These are phyloP conservation scores for Tolypocladium endophyticum DNA, from an alignment of 2,329 filamentous ascomycete species.

Conservation along the genomic window DNA sequence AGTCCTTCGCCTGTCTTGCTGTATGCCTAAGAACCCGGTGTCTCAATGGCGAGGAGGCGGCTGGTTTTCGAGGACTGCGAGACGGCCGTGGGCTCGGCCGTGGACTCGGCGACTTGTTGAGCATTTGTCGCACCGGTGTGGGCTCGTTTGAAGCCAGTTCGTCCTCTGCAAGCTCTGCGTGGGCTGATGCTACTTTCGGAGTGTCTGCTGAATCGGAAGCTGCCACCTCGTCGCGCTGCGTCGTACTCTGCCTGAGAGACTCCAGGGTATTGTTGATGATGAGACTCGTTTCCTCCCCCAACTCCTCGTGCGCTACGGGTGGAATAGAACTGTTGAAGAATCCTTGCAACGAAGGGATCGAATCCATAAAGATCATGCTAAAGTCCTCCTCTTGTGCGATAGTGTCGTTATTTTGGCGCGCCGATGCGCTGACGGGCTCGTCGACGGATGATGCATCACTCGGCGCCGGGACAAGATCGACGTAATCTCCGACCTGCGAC, in stretches of 20 bases:
- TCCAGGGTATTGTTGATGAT: constrained; percentile 47
- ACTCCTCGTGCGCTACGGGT: constrained; percentile 27
- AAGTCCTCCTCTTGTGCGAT: constrained; percentile 43
- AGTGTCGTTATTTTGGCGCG: constrained; percentile 24
- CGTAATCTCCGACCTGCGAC: constrained; percentile 15
- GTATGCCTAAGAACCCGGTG: constrained; percentile 21
- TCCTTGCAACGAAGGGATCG: constrained; percentile 38
- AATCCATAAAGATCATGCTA: constrained; percentile 49
- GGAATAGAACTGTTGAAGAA: constrained; percentile 24
- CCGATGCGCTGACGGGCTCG: constrained; percentile 14
- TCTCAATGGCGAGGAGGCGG: constrained; percentile 18
- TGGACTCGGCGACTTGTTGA: constrained; percentile 11
- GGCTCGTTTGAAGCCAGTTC: constrained; percentile 6
- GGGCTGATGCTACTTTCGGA: background rate
- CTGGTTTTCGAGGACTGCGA: constrained; percentile 24
- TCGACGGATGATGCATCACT: constrained; percentile 23
- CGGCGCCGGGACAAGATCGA: constrained; percentile 15
- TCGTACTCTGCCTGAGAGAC: constrained; percentile 28
- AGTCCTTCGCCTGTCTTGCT: constrained; percentile 12
- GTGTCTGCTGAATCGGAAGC: constrained; percentile 4
- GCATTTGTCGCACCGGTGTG: constrained; percentile 8
- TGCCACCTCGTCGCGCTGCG: constrained; percentile 5
- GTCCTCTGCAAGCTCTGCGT: background rate
- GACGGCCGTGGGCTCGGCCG: constrained; percentile 16
- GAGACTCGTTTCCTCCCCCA: constrained; percentile 45